Evolutionary conservation across 179 eudicot genomes (phyloP).

Genomic region (Gypsophila paniculata): DNA sequence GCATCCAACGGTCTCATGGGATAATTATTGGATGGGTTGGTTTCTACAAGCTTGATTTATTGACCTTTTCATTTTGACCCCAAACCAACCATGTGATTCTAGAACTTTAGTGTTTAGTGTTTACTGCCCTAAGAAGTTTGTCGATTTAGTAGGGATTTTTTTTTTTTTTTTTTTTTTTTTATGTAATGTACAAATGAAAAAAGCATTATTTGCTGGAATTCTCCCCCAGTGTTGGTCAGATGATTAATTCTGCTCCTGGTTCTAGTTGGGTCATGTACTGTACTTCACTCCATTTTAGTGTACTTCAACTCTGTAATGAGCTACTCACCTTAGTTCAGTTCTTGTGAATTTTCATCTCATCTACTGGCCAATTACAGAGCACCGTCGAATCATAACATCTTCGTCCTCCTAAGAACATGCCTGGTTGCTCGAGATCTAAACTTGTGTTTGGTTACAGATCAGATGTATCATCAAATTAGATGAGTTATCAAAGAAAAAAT

Average conservation of each 20-base stretch:
- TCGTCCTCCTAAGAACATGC: not conserved
- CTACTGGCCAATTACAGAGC: not conserved
- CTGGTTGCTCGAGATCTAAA: too few species aligned
- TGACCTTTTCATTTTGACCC: constrained; percentile 15
- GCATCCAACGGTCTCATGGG: too few species aligned
- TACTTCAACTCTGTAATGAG: constrained; percentile 26
- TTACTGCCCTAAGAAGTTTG: constrained; percentile 22
- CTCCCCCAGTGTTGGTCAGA: not conserved
- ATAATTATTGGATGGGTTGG: constrained; percentile 10
- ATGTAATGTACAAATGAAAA: constrained; percentile 30
- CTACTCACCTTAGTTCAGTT: not conserved
- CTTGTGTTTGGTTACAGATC: too few species aligned
- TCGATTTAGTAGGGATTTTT: constrained; percentile 27
- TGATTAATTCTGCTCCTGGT: constrained; percentile 27
- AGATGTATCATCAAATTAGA: not conserved
- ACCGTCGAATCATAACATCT: constrained; percentile 8
- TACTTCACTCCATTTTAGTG: constrained; percentile 24
- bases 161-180: too few species aligned
- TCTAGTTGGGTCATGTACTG: constrained; percentile 27
- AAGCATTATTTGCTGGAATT: not conserved
- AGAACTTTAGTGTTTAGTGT: not conserved
- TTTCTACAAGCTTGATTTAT: constrained; percentile 12
- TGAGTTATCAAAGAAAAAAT: not conserved
- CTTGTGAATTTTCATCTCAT: not conserved
- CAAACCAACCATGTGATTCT: not conserved